Conservation (phyloP, 2,329 filamentous ascomycete species). For the Aphanoascus verrucosus region DNA sequence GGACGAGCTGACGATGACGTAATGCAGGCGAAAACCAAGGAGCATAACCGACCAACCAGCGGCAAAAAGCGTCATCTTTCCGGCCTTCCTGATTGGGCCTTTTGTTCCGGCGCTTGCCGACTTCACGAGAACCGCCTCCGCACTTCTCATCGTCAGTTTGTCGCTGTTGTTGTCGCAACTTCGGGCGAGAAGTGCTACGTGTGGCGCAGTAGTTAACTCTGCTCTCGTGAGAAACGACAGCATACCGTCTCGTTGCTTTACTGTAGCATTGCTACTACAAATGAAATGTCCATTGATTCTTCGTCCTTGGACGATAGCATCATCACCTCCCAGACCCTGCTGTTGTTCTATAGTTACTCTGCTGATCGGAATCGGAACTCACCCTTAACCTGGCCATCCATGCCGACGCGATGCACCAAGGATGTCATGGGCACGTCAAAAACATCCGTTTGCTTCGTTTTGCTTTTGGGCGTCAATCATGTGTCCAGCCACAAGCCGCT, state of each 20-base stretch:
- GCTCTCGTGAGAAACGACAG: too few species aligned
- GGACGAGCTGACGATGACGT: background rate
- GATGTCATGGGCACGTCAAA: background rate
- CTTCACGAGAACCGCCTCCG: background rate
- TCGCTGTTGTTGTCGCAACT: too few species aligned
- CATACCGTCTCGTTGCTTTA: too few species aligned
- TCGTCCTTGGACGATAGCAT: too few species aligned
- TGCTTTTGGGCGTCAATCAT: background rate
- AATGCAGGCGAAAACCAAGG: background rate
- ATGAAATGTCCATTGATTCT: too few species aligned
- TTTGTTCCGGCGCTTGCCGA: conserved; percentile 1
- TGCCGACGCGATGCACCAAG: background rate
- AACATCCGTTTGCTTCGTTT: background rate
- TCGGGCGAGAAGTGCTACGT: background rate
- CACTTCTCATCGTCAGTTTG: background rate
- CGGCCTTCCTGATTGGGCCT: background rate
- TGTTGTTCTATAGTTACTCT: too few species aligned
- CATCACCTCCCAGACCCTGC: too few species aligned
- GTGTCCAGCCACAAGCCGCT: conserved; percentile 1
- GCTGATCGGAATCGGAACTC: too few species aligned
- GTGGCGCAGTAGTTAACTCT: background rate
- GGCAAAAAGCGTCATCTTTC: background rate
- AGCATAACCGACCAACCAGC: background rate
- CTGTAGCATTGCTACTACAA: too few species aligned
- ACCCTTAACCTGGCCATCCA: background rate